Evolutionary conservation across 1,284 basidiomycete species (phyloP).

Genomic region (Malassezia sp.): DNA sequence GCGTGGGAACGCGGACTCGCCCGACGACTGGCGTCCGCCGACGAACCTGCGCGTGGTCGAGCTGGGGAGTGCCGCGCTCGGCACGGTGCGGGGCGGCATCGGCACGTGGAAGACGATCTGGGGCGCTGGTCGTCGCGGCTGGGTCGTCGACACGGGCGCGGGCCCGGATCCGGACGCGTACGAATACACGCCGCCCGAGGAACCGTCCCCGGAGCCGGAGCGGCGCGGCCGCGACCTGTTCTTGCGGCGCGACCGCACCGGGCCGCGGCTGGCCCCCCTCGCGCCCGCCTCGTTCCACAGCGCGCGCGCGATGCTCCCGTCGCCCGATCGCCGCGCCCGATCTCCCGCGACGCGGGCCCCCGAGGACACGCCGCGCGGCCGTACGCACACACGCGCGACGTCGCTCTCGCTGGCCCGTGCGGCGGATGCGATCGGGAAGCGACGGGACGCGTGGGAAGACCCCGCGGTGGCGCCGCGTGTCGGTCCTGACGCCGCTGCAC

Average conservation of each 20-base stretch:
- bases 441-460: no score
- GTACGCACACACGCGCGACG: no score
- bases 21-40: constrained; percentile 21
- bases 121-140: constrained; percentile 83
- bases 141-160: constrained; percentile 81
- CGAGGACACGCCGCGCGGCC: no score
- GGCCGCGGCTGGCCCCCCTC: no score
- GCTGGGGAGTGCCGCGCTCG: constrained; percentile 63
- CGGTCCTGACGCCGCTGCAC: background rate
- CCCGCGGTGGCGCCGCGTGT: no score
- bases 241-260: no score
- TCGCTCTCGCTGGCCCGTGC: no score
- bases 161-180: constrained; percentile 57
- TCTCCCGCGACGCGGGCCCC: no score
- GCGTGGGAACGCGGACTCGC: constrained; percentile 37
- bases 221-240: background rate
- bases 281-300: no score
- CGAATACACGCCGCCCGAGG: background rate
- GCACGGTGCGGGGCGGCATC: constrained; percentile 62
- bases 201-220: background rate
- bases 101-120: constrained; percentile 74
- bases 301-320: no score
- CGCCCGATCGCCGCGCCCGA: no score
- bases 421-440: no score
- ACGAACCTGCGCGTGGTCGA: constrained; percentile 80